Evolutionary conservation across 2,329 filamentous ascomycete species (phyloP).

Genomic region (Nothophoma quercina): DNA sequence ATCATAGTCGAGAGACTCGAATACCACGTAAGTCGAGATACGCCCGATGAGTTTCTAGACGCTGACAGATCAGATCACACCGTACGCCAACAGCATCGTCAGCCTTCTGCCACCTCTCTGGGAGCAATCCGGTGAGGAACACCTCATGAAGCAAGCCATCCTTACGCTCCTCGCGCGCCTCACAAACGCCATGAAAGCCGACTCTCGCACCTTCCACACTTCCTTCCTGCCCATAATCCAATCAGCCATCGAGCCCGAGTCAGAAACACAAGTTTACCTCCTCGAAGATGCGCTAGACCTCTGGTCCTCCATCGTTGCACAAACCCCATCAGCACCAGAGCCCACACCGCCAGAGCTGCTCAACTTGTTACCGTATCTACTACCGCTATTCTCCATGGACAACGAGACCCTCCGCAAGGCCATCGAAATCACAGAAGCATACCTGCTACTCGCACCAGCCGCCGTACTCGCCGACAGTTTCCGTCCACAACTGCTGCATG

Average conservation of each 20-base stretch:
- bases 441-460: slow-evolving; percentile 56
- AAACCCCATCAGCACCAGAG: slow-evolving; percentile 57
- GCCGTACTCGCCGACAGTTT: slow-evolving; percentile 55
- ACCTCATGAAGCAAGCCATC: slow-evolving; percentile 93
- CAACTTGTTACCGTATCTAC: slow-evolving; percentile 53
- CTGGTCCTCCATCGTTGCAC: slow-evolving; percentile 79
- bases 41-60: too few species aligned
- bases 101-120: slow-evolving; percentile 80
- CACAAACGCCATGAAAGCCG: slow-evolving; percentile 82
- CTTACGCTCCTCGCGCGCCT: slow-evolving; percentile 84
- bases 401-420: slow-evolving; percentile 58
- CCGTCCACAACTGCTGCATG: slow-evolving; percentile 49
- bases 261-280: slow-evolving; percentile 71
- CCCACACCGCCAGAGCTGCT: slow-evolving; percentile 54
- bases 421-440: slow-evolving; percentile 59
- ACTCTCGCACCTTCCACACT: slow-evolving; percentile 78
- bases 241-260: slow-evolving; percentile 78
- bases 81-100: slow-evolving; percentile 81
- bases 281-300: slow-evolving; percentile 92
- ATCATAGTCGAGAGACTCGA: slow-evolving; percentile 84
- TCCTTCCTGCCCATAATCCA: slow-evolving; percentile 83
- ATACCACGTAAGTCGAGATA: slow-evolving; percentile 61
- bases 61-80: slow-evolving; percentile 57
- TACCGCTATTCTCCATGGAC: slow-evolving; percentile 58
- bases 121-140: slow-evolving; percentile 84